Conservation (phyloP, 225 moss, liverwort and hornwort species). For the Pseudisothecium myosuroides region DNA sequence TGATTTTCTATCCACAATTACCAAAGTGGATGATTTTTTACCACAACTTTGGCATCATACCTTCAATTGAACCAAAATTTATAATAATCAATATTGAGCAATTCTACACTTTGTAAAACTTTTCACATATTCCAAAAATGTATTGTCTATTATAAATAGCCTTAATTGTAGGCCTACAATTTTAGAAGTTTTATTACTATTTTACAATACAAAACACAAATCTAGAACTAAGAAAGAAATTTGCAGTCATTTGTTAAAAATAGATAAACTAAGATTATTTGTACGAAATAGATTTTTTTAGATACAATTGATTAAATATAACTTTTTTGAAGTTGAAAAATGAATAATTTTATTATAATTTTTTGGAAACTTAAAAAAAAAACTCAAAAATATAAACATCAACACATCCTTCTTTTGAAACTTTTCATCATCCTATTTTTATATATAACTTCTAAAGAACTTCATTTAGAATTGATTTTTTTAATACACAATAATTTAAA, state of each 20-base stretch:
- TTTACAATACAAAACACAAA: neutral
- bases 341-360: accelerated
- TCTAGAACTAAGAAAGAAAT: neutral
- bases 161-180: neutral
- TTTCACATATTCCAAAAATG: neutral
- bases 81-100: neutral
- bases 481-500: no score
- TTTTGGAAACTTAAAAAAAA: neutral
- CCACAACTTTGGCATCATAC: no score
- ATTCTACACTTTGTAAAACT: neutral
- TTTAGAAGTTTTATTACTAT: neutral
- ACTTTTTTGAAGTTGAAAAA: neutral
- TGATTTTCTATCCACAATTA: neutral
- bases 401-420: accelerated
- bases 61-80: neutral
- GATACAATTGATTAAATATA: no score
- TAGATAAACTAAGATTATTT: neutral
- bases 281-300: neutral
- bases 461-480: neutral
- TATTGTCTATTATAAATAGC: neutral
- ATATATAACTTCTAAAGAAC: no score
- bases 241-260: neutral
- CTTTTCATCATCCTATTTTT: neutral
- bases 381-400: no score
- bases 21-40: neutral